phyloP scores from a whole-genome alignment of 2,329 filamentous ascomycete species.

The Tolypocladium paradoxum region DNA sequence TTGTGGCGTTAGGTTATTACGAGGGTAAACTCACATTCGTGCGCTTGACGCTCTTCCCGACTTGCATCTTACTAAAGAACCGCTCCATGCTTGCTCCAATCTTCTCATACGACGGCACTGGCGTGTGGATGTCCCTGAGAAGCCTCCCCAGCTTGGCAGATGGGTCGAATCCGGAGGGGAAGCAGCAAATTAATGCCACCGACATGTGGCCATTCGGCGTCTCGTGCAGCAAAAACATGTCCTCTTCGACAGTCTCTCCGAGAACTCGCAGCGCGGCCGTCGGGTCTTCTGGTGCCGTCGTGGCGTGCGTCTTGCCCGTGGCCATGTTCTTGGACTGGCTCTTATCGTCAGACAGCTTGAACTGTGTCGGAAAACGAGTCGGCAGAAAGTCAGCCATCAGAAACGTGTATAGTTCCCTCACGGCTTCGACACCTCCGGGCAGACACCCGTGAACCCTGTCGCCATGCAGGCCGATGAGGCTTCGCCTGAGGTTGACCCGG shows the following conservation, averaged over 20 bases:
- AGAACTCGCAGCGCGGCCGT: slow-evolving; percentile 27
- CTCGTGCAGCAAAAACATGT: slow-evolving; percentile 38
- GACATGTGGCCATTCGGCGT: slow-evolving; percentile 29
- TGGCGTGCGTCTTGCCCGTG: slow-evolving; percentile 21
- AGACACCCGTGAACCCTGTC: slow-evolving; percentile 30
- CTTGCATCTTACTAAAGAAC: slow-evolving; percentile 36
- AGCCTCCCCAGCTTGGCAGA: slow-evolving; percentile 36
- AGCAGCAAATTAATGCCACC: slow-evolving; percentile 40
- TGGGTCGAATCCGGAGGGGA: slow-evolving; percentile 42
- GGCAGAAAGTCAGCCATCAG: slow-evolving; percentile 37
- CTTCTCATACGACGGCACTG: slow-evolving; percentile 43
- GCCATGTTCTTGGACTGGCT: slow-evolving; percentile 27
- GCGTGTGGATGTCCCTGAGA: slow-evolving; percentile 37
- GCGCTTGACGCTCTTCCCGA: slow-evolving; percentile 38
- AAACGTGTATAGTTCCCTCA: slow-evolving; percentile 37
- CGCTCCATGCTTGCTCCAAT: slow-evolving; percentile 45
- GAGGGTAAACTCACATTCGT: slow-evolving; percentile 28
- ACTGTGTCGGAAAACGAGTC: slow-evolving; percentile 36
- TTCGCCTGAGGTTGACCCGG: slow-evolving; percentile 28
- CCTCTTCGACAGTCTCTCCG: slow-evolving; percentile 43
- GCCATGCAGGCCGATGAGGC: slow-evolving; percentile 26
- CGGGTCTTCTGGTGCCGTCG: slow-evolving; percentile 15
- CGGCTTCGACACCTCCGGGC: slow-evolving; percentile 26
- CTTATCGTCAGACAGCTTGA: slow-evolving; percentile 23
- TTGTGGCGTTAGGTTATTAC: background rate